Percentiles rank a stretch among this genome's conserved stretches.
Conservation (phyloP, 257 asterid genomes). For the Paraleonurus japonicus region DNA sequence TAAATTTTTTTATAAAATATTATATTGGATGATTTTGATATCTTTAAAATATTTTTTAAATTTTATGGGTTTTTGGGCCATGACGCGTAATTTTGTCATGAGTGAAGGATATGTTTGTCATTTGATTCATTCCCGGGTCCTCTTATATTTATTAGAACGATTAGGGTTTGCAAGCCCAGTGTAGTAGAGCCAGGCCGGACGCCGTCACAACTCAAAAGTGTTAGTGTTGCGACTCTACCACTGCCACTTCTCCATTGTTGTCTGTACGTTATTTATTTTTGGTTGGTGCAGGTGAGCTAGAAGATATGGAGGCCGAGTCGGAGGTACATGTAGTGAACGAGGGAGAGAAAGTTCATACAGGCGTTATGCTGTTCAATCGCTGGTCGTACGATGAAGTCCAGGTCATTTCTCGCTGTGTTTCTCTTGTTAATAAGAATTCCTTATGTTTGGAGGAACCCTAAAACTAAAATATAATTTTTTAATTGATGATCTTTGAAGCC, state of each 20-base stretch:
- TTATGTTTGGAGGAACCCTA: background rate
- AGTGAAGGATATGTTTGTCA: background rate
- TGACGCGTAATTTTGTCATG: too few relatives aligned
- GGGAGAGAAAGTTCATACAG: slow-evolving; percentile 36
- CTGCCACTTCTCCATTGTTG: background rate
- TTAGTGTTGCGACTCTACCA: too few relatives aligned
- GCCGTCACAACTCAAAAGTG: slow-evolving; percentile 24
- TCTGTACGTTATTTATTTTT: background rate
- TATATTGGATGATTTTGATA: too few relatives aligned
- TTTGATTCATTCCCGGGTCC: background rate
- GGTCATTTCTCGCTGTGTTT: slow-evolving; percentile 27
- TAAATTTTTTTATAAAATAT: too few relatives aligned
- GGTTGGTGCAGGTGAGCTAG: slow-evolving; percentile 18
- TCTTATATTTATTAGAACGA: background rate
- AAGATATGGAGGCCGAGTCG: slow-evolving; percentile 38
- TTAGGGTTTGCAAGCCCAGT: too few relatives aligned
- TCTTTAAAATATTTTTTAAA: too few relatives aligned
- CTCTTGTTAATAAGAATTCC: background rate
- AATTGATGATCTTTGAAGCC: background rate
- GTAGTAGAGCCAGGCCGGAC: too few relatives aligned
- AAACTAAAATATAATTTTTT: too few relatives aligned
- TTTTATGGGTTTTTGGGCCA: too few relatives aligned
- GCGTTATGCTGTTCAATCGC: slow-evolving; percentile 59
- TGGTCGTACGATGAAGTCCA: slow-evolving; percentile 71
- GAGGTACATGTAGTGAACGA: slow-evolving; percentile 25